Evolutionary conservation across 1,284 basidiomycete genomes (phyloP), one percentile per base, ranked within the genome.

Genomic region (Schizophyllum amplum): DNA sequence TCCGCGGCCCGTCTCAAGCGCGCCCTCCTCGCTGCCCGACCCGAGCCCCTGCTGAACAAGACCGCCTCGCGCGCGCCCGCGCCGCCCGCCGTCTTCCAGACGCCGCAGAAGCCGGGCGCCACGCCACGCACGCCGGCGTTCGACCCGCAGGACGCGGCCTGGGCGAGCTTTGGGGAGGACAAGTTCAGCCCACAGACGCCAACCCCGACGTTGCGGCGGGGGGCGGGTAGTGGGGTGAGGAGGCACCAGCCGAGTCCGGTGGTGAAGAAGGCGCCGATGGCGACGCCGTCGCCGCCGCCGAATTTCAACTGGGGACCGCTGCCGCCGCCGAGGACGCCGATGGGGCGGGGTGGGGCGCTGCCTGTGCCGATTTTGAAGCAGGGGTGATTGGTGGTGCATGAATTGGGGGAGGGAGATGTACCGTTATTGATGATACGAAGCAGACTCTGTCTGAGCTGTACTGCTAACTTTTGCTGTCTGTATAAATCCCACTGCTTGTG

Each of bases 1-100:
- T 81, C 85, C 20, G 86, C 87, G 1, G 76, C 81, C 56, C 80
- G 76, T 57, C 74, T 92, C 52, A 92, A 90, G 69, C 75, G 76
- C 3, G 83, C 83, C 0, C 72, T 92, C n/a, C 67, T 90, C 23
- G 68, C 73, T 1, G 77, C 75, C 0, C 78, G 89, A 47, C 77
- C 75, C 57, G 77, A 83, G 62, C 88, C 88, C 0, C 67, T 88
- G 47, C 68, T 90, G 49, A 90, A 88, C 65, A 79, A 71, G 5
- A 78, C 75, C 57, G 83, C 78, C 0, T 71, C 69, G 0, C 61
- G 68, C 15, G 73, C 78, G 1, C 68, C 74, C 1, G 62, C 71
- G 11, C 68, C 75, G 1, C 76, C 73, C 3, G 64, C 72, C 2
- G 70, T 70, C 2, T 81, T 79, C 67, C 70, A 67, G 25, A 75